Evolutionary conservation across 164 flowering plant species (phyloP).

Genomic region (Chimonanthus salicifolius): DNA sequence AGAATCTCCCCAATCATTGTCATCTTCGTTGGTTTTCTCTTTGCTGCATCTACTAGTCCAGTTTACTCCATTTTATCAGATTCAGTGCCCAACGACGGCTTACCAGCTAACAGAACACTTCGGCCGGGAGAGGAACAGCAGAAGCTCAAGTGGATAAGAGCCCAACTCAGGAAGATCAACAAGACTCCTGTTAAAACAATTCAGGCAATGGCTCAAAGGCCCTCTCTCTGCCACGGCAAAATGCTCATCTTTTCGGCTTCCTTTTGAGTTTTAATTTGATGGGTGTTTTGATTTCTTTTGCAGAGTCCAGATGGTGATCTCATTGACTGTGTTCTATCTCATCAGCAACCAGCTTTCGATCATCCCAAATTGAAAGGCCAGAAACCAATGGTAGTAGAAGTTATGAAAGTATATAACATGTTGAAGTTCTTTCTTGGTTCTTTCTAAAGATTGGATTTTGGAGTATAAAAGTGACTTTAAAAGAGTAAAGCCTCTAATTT

Average conservation of each 20-base stretch:
- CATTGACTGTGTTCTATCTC: conserved; percentile 76
- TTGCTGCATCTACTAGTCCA: conserved; percentile 33
- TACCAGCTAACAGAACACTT: conserved; percentile 35
- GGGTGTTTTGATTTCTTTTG: not conserved
- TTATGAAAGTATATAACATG: not conserved
- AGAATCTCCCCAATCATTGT: conserved; percentile 49
- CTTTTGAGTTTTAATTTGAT: not conserved
- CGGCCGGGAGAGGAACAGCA: conserved; percentile 49
- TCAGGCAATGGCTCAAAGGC: conserved; percentile 16
- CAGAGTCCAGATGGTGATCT: conserved; percentile 98
- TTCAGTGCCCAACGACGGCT: not conserved
- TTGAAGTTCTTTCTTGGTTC: not conserved
- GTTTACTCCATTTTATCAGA: conserved; percentile 13
- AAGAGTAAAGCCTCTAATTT: not conserved
- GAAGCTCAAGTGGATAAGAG: conserved; percentile 54
- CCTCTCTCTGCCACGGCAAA: conserved; percentile 3
- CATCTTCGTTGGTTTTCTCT: conserved; percentile 51
- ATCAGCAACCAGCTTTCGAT: conserved; percentile 98
- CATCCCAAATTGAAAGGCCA: conserved; percentile 81
- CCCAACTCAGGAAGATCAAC: conserved; percentile 69
- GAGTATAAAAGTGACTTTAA: not conserved
- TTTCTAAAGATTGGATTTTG: not conserved
- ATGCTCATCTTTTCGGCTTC: not conserved
- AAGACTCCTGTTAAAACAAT: conserved; percentile 84
- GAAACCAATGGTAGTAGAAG: conserved; percentile 59